These are phyloP conservation scores for Erysiphe pulchra DNA, from an alignment of 2,329 filamentous ascomycete species.

Conservation along the genomic window DNA sequence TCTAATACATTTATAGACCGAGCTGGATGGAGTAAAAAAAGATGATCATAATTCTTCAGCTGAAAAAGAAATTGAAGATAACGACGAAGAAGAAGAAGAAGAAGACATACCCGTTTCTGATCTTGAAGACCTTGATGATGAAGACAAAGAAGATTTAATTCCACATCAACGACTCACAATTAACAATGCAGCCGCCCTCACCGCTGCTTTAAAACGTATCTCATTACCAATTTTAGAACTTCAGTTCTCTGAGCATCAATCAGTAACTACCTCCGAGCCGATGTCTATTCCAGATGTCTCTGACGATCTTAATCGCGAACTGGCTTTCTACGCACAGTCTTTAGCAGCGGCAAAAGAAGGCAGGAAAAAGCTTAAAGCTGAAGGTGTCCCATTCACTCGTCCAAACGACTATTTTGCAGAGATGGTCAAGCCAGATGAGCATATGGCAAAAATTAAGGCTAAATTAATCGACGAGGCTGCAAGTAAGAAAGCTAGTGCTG, in stretches of 20 bases:
- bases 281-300: conserved; percentile 61
- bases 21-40: conserved; percentile 30
- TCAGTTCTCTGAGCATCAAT: conserved; percentile 65
- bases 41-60: conserved; percentile 30
- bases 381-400: conserved; percentile 64
- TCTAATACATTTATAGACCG: conserved; percentile 16
- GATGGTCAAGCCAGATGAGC: conserved; percentile 96
- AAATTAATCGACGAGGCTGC: conserved; percentile 84
- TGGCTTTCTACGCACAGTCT: conserved; percentile 79
- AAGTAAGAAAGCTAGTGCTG: conserved; percentile 70
- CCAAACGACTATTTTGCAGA: conserved; percentile 94
- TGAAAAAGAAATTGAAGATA: conserved; percentile 21
- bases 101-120: conserved; percentile 81
- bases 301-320: conserved; percentile 77
- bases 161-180: conserved; percentile 86
- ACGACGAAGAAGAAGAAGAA: conserved; percentile 41
- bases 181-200: conserved; percentile 82
- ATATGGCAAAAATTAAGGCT: conserved; percentile 90
- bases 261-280: conserved; percentile 38
- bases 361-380: conserved; percentile 49
- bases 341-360: conserved; percentile 53
- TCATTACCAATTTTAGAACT: conserved; percentile 39
- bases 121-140: conserved; percentile 49
- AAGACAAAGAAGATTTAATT: conserved; percentile 65
- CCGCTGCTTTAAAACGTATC: conserved; percentile 56